Evolutionary conservation across 2,329 filamentous ascomycete species (phyloP).

Genomic region (Botrytis paeoniae): DNA sequence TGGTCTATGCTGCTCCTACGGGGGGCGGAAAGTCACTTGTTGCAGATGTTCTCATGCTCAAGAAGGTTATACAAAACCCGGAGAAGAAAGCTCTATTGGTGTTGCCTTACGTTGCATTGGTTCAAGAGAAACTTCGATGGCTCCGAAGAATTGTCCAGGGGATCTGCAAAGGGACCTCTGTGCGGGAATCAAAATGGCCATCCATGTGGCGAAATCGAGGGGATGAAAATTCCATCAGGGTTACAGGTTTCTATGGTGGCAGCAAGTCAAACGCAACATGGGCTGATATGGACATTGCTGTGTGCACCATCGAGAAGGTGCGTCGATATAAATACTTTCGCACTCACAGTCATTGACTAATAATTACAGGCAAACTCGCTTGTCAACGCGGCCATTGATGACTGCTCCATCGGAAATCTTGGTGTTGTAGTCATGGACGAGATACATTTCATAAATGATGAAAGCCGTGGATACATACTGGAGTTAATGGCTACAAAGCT

Average conservation of each 20-base stretch:
- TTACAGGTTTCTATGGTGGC: conserved; percentile 73
- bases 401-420: conserved; percentile 61
- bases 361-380: conserved; percentile 64
- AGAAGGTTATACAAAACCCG: conserved; percentile 61
- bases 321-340: conserved; percentile 11
- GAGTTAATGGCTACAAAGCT: conserved; percentile 73
- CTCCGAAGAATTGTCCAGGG: conserved; percentile 63
- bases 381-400: conserved; percentile 70
- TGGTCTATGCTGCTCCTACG: conserved; percentile 78
- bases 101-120: conserved; percentile 73
- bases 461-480: conserved; percentile 71
- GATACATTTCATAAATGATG: conserved; percentile 79
- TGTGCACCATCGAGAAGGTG: conserved; percentile 78
- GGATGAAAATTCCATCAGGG: conserved; percentile 57
- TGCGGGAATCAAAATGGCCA: conserved; percentile 27
- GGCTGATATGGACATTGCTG: conserved; percentile 72
- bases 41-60: conserved; percentile 70
- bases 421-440: conserved; percentile 71
- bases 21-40: conserved; percentile 76
- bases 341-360: conserved; percentile 3
- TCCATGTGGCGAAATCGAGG: conserved; percentile 53
- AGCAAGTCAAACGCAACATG: conserved; percentile 64
- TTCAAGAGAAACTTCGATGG: conserved; percentile 77
- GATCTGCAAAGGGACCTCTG: conserved; percentile 41
- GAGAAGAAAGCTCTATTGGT: conserved; percentile 68